A percentile compares a stretch with the other conserved stretches of the same genome.
These are phyloP conservation scores for Daldinia eschscholtzii DNA, from an alignment of 2,329 filamentous ascomycete genomes.

Conservation along the genomic window DNA sequence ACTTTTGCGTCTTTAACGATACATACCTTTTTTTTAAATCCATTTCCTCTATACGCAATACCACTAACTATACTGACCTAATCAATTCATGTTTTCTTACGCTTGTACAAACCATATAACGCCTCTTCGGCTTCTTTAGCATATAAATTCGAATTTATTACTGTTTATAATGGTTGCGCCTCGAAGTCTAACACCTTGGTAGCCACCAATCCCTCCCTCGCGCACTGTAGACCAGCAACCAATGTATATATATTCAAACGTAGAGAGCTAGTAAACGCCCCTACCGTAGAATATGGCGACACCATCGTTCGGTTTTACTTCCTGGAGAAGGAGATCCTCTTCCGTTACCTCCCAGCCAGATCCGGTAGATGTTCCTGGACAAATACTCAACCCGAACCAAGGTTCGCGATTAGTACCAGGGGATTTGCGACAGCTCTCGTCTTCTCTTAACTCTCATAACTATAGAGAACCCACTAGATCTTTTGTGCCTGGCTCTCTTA, in stretches of 20 bases:
- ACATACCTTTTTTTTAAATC: slow-evolving; percentile 2
- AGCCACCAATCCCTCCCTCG: slow-evolving; percentile 16
- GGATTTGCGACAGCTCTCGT: slow-evolving; percentile 49
- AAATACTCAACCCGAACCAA: slow-evolving; percentile 45
- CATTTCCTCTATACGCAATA: not conserved
- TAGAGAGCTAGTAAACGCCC: slow-evolving; percentile 37
- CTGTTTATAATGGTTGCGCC: slow-evolving; percentile 24
- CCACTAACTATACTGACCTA: not conserved
- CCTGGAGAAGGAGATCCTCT: slow-evolving; percentile 61
- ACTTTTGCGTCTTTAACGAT: slow-evolving; percentile 15
- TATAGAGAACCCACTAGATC: slow-evolving; percentile 77
- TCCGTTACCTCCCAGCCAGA: slow-evolving; percentile 52
- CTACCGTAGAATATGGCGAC: slow-evolving; percentile 59
- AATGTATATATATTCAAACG: slow-evolving; percentile 36
- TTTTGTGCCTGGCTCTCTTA: slow-evolving; percentile 75
- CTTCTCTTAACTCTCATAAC: slow-evolving; percentile 55
- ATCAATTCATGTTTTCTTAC: slow-evolving; percentile 19
- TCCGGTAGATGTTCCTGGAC: slow-evolving; percentile 51
- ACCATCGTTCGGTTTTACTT: slow-evolving; percentile 61
- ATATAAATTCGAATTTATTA: slow-evolving; percentile 21
- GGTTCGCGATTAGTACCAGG: slow-evolving; percentile 32
- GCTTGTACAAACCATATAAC: slow-evolving; percentile 23
- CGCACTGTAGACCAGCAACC: slow-evolving; percentile 21
- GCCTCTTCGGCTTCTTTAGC: slow-evolving; percentile 6
- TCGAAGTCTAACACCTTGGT: slow-evolving; percentile 28